These are phyloP conservation scores for Boletus pseudopeckii DNA, from an alignment of 768 basidiomycete species.

Conservation along the genomic window DNA sequence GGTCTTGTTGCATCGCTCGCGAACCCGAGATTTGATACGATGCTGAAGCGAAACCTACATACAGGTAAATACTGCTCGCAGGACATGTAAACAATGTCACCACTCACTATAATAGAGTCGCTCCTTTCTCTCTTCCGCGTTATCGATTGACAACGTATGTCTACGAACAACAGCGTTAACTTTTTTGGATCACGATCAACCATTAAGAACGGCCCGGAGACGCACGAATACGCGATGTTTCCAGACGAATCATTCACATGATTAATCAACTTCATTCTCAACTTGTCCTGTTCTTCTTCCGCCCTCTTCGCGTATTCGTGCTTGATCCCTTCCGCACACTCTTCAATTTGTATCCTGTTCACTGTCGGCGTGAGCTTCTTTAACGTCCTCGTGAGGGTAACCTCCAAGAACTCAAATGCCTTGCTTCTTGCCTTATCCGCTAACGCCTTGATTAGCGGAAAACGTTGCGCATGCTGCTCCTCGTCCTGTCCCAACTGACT, in stretches of 20 bases:
- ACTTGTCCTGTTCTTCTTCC: constrained; percentile 2
- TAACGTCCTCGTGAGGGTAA: background rate
- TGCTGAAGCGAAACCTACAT: background rate
- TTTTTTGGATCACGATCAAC: background rate
- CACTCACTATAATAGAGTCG: background rate
- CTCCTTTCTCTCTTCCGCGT: background rate
- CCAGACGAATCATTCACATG: constrained; percentile 17
- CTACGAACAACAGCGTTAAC: constrained; percentile 1
- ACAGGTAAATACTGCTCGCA: background rate
- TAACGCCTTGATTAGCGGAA: background rate
- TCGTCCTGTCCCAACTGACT: background rate
- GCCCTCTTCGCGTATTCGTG: background rate
- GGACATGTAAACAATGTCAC: background rate
- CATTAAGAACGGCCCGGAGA: background rate
- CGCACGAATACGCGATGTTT: constrained; percentile 2
- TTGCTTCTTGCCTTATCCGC: background rate
- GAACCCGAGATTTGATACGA: constrained; percentile 3
- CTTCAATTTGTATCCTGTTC: constrained; percentile 8
- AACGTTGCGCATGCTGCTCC: background rate
- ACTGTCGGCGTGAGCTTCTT: constrained; percentile 11
- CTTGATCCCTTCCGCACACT: background rate
- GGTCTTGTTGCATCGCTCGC: constrained; percentile 13
- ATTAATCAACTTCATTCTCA: constrained; percentile 19
- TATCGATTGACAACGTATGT: constrained; percentile 8
- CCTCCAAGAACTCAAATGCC: background rate